A percentile compares a stretch with the other conserved stretches of the same genome.
Evolutionary conservation across 164 flowering plant genomes (phyloP).

Genomic region (Tetrastigma voinierianum): DNA sequence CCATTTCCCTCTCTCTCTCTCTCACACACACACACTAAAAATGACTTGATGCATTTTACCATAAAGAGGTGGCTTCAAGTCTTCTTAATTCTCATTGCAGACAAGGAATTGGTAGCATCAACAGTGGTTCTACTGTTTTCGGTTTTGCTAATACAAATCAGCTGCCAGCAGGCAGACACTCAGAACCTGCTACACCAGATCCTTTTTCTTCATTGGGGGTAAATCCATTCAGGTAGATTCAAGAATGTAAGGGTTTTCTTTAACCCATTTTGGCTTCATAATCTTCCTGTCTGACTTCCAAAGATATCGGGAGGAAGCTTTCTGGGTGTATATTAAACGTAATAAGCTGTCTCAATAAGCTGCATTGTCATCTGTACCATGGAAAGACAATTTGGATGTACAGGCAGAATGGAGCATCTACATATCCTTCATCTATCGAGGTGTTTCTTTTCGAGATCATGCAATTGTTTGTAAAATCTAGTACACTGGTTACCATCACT

Average conservation of each 20-base stretch:
- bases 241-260: neutral
- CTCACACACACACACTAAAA: neutral
- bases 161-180: conserved; percentile 10
- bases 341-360: neutral
- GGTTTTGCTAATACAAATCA: conserved; percentile 22
- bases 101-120: conserved; percentile 16
- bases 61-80: neutral
- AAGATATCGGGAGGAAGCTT: neutral
- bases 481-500: too few relatives aligned
- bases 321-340: neutral
- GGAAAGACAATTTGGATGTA: neutral
- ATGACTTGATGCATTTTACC: neutral
- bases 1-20: too few relatives aligned
- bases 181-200: conserved; percentile 16
- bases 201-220: conserved; percentile 22
- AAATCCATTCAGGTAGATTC: conserved; percentile 45
- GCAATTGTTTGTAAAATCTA: too few relatives aligned
- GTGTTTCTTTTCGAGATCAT: neutral
- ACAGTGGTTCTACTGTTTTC: conserved; percentile 10
- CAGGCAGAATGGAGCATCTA: neutral
- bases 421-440: neutral
- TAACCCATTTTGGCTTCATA: neutral
- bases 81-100: conserved; percentile 19
- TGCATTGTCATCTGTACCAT: neutral
- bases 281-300: conserved; percentile 3